Conservation (phyloP, 2,329 filamentous ascomycete genomes). For the Fusarium domesticum region DNA sequence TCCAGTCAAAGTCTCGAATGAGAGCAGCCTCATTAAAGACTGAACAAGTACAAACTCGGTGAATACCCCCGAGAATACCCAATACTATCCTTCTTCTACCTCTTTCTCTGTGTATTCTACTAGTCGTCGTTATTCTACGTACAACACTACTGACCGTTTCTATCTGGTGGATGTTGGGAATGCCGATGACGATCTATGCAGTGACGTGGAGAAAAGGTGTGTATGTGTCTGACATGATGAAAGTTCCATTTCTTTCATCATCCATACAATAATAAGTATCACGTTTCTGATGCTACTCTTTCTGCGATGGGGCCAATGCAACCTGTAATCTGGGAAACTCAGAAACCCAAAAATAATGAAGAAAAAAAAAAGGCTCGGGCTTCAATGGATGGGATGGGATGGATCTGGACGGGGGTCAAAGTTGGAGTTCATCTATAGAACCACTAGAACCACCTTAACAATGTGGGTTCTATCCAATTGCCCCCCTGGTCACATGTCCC, state of each 20-base stretch:
- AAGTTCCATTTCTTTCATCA: neutral
- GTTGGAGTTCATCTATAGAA: no score
- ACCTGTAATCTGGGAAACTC: no score
- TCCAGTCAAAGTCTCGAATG: neutral
- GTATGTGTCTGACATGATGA: neutral
- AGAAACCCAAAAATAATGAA: conserved; percentile 14
- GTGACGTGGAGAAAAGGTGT: neutral
- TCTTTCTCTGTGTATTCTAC: no score
- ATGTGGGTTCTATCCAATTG: no score
- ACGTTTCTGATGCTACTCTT: no score
- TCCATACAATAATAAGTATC: no score
- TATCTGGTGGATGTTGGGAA: no score
- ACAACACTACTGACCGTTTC: neutral
- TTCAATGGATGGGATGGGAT: conserved; percentile 14
- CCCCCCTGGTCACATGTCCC: neutral
- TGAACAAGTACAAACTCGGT: neutral
- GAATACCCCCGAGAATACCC: no score
- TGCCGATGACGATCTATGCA: neutral
- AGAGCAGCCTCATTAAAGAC: no score
- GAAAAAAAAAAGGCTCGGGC: conserved; percentile 11
- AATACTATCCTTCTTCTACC: no score
- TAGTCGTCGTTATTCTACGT: no score
- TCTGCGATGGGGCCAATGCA: no score
- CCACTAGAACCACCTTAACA: neutral
- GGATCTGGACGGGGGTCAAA: neutral